Evolutionary conservation across 2,329 filamentous ascomycete species (phyloP).

Genomic region (Nemania diffusa): DNA sequence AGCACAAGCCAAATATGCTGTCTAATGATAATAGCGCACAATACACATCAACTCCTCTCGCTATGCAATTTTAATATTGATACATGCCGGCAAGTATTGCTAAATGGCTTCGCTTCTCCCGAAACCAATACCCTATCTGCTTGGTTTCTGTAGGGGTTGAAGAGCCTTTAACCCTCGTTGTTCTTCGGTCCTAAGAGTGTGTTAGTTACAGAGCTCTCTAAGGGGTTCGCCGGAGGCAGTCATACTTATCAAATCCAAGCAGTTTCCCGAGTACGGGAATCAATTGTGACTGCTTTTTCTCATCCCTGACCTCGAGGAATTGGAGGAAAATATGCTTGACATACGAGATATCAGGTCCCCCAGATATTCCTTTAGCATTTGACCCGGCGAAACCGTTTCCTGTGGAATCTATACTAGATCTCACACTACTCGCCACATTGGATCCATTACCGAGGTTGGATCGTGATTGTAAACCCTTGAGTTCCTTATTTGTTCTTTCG

Average conservation of each 20-base stretch:
- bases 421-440: slow-evolving; percentile 50
- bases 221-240: not conserved
- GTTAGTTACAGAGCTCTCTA: slow-evolving; percentile 23
- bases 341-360: slow-evolving; percentile 66
- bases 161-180: slow-evolving; percentile 88
- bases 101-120: not conserved
- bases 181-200: slow-evolving; percentile 68
- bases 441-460: slow-evolving; percentile 49
- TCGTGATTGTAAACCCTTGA: slow-evolving; percentile 63
- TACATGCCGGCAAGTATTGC: slow-evolving; percentile 20
- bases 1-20: slow-evolving; percentile 11
- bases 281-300: slow-evolving; percentile 77
- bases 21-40: slow-evolving; percentile 13
- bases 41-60: slow-evolving; percentile 32
- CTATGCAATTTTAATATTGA: slow-evolving; percentile 39
- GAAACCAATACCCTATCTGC: slow-evolving; percentile 36
- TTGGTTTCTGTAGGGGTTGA: slow-evolving; percentile 53
- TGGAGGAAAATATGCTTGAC: slow-evolving; percentile 84
- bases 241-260: slow-evolving; percentile 80
- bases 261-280: slow-evolving; percentile 82
- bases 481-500: slow-evolving; percentile 80
- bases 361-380: slow-evolving; percentile 42
- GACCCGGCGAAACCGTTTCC: slow-evolving; percentile 54
- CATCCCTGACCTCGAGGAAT: slow-evolving; percentile 84
- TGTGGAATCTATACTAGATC: slow-evolving; percentile 59